A percentile compares a stretch with the other conserved stretches of the same genome.
Evolutionary conservation across 371 early-diverging fungal species (phyloP).

Genomic region (Mucor saturninus): DNA sequence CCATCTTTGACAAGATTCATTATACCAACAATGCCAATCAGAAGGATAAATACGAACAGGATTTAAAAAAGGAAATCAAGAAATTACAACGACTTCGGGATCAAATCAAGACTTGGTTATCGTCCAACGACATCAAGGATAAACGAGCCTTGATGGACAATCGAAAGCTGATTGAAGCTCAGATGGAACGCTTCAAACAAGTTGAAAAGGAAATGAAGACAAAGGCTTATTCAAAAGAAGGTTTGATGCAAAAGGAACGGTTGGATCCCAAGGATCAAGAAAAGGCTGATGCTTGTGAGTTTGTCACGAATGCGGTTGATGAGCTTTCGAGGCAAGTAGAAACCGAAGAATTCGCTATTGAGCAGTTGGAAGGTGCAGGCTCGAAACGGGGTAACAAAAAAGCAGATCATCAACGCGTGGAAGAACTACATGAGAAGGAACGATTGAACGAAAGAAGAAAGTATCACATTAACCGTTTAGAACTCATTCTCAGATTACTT

Average conservation of each 20-base stretch:
- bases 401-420: constrained; percentile 73
- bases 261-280: constrained; percentile 94
- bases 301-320: constrained; percentile 83
- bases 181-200: constrained; percentile 98
- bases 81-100: constrained; percentile 95
- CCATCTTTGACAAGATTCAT: constrained; percentile 88
- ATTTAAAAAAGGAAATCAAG: constrained; percentile 98
- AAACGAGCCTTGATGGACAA: constrained; percentile 88
- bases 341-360: constrained; percentile 87
- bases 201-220: constrained; percentile 98
- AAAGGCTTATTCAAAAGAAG: constrained; percentile 97
- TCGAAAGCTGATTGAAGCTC: constrained; percentile 92
- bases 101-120: constrained; percentile 96
- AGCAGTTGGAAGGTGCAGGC: constrained; percentile 72
- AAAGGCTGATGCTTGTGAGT: constrained; percentile 80
- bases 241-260: constrained; percentile 76
- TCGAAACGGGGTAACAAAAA: constrained; percentile 67
- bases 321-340: constrained; percentile 88
- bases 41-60: constrained; percentile 95
- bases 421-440: constrained; percentile 72
- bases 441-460: constrained; percentile 85
- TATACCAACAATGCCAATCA: constrained; percentile 82
- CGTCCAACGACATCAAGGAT: constrained; percentile 94
- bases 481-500: constrained; percentile 86
- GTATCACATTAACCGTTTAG: constrained; percentile 86